Evolutionary conservation across 2,329 filamentous ascomycete genomes (phyloP), one percentile per base, ranked within the genome.

Genomic region (Cryphonectria japonica): DNA sequence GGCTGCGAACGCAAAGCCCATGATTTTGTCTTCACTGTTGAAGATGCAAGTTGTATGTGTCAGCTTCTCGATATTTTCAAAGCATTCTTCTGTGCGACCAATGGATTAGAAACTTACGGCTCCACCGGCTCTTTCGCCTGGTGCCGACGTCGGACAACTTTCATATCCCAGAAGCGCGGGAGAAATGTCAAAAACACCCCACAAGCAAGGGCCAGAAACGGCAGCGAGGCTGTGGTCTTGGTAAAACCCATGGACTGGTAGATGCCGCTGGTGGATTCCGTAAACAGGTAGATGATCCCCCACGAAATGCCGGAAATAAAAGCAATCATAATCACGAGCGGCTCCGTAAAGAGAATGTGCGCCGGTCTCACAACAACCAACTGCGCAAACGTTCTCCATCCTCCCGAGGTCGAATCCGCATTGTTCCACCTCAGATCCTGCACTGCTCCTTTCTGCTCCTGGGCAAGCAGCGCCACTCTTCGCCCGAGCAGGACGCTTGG

Each of bases 1-100:
- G 0, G 82, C 81, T 0, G 82, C 84, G 43, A 85, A 76, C 57
- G 79, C 79, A 72, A 86, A 85, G n/a, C 83, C 84, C 9, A 78
- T 74, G 29, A 86, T 78, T 67, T 86, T 86, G 75, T 85, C 80
- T 76, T 86, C 41, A 14, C 41, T 43, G 14, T 43, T 43, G 41
- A 3, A 43, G 41, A 6, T 14, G 2, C 2, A 16, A 16, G 3
- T 43, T 16, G 41, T 16, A 3, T 43, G 8, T 43, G 37, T 39
- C 37, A 39, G 37, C 37, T 39, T 39, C 11, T 39, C 37, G 2
- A 3, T 13, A 16, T 39, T 39, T 16, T 14, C 41, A 43, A 14
- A 13, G 13, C 37, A 39, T 43, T 16, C 2, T 14, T 14, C 13
- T 43, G 41, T 43, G 41, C 13, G 41, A 16, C 41, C 13, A 9